phyloP scores from a whole-genome alignment of 129 eudicot genomes.

The Flaveria bidentis region DNA sequence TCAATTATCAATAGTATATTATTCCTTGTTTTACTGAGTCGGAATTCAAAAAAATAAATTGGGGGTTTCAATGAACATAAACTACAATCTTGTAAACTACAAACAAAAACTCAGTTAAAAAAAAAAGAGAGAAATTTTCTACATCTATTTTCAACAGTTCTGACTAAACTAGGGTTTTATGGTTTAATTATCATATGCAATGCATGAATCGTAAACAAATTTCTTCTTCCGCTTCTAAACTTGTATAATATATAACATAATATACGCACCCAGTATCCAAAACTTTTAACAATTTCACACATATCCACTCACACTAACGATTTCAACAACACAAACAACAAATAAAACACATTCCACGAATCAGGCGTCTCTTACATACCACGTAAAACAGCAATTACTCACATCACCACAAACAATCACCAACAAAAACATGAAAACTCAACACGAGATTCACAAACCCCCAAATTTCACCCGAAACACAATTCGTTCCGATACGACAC shows the following conservation, averaged over 20 bases:
- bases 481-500: too few species aligned
- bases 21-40: neutral
- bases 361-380: too few species aligned
- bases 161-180: constrained; percentile 10
- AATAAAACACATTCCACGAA: too few species aligned
- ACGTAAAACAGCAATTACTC: too few species aligned
- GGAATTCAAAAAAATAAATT: neutral
- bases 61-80: neutral
- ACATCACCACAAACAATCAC: too few species aligned
- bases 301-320: neutral
- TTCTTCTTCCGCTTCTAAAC: neutral
- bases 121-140: neutral
- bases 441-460: too few species aligned
- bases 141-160: neutral
- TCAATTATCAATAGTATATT: too few species aligned
- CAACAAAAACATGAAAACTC: too few species aligned
- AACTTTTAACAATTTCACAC: neutral
- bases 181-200: constrained; percentile 3
- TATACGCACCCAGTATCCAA: neutral
- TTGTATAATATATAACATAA: neutral
- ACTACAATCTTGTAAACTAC: neutral
- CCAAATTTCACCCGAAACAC: too few species aligned
- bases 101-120: neutral
- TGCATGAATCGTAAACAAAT: constrained; percentile 9
- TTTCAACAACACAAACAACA: constrained; percentile 1